phyloP scores from a whole-genome alignment of 345 rosid genomes.

The Rhodomyrtus tomentosa region DNA sequence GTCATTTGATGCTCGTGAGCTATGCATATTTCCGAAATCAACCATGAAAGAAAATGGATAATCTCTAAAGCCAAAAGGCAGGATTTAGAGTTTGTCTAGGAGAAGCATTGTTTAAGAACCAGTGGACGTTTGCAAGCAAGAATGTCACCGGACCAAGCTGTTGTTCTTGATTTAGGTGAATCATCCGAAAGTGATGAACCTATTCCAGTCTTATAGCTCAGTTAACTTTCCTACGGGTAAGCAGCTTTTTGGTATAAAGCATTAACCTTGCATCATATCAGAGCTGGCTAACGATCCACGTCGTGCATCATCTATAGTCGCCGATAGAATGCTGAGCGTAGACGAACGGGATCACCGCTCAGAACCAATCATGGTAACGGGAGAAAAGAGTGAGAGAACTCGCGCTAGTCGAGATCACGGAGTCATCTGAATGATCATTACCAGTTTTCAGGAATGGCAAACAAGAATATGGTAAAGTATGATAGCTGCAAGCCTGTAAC shows the following conservation, averaged over 20 bases:
- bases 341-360: neutral
- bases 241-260: neutral
- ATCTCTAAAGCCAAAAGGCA: neutral
- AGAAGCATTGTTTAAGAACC: neutral
- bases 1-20: slow-evolving; percentile 17
- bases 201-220: neutral
- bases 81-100: neutral
- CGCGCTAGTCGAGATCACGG: neutral
- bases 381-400: neutral
- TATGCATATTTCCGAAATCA: neutral
- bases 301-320: neutral
- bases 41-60: neutral
- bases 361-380: neutral
- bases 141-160: neutral
- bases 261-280: neutral
- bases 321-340: neutral
- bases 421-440: neutral
- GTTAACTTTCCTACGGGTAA: neutral
- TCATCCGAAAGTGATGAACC: neutral
- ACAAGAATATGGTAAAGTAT: neutral
- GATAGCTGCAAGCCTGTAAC: neutral
- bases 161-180: neutral
- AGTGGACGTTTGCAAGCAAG: neutral
- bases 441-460: neutral
- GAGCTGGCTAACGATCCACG: neutral